Evolutionary conservation across 495 filamentous ascomycete genomes (phyloP).

Genomic region (Cenococcum geophilum): DNA sequence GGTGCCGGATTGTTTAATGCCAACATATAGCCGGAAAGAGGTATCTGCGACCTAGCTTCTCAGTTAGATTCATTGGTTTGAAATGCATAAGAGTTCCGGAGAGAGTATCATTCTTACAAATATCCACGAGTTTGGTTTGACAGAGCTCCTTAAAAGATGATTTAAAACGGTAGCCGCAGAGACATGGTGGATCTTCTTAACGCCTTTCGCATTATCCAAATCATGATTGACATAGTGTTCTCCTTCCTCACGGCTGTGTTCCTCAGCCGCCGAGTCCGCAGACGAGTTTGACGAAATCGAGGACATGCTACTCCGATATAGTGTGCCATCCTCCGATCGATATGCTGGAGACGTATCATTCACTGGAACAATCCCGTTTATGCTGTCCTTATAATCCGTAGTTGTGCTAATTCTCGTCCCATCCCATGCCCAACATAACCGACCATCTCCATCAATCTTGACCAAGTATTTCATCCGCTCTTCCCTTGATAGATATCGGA

Average conservation of each 20-base stretch:
- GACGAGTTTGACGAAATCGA: slow-evolving; percentile 19
- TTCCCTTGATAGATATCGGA: slow-evolving; percentile 41
- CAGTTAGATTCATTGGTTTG: not conserved
- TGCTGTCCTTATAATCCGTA: slow-evolving; percentile 67
- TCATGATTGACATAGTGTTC: slow-evolving; percentile 50
- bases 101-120: slow-evolving; percentile 49
- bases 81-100: not conserved
- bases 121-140: slow-evolving; percentile 80
- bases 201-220: slow-evolving; percentile 49
- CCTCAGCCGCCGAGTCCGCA: slow-evolving; percentile 24
- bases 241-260: slow-evolving; percentile 36
- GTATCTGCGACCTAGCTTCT: slow-evolving; percentile 59
- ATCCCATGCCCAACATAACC: slow-evolving; percentile 52
- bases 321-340: slow-evolving; percentile 7
- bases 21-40: slow-evolving; percentile 78
- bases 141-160: slow-evolving; percentile 61
- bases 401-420: slow-evolving; percentile 67
- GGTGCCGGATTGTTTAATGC: slow-evolving; percentile 79
- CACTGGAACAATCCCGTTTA: slow-evolving; percentile 65
- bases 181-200: slow-evolving; percentile 61
- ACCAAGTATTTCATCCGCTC: slow-evolving; percentile 40
- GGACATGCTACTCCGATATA: slow-evolving; percentile 10
- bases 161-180: slow-evolving; percentile 64
- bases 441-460: slow-evolving; percentile 36
- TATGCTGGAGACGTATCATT: slow-evolving; percentile 45